Percentiles rank a stretch among this genome's conserved stretches.
phyloP scores from a whole-genome alignment of 805 yeast species.

The Suhomyces canberraensis region DNA sequence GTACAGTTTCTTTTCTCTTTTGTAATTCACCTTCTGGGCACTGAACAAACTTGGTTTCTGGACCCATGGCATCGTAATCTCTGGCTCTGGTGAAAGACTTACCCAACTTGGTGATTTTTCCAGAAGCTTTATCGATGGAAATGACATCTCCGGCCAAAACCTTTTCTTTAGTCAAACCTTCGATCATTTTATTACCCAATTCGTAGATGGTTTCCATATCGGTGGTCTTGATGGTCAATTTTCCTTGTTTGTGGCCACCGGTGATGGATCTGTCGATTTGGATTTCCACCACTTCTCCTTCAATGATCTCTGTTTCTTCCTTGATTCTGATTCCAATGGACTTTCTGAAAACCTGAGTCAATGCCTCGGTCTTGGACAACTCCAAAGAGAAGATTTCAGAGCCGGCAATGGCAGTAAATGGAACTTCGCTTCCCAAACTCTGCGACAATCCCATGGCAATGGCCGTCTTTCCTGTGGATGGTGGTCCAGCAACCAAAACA shows the following conservation, averaged over 20 bases:
- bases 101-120: conserved; percentile 91
- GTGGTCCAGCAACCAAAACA: conserved; percentile 94
- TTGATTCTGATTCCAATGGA: conserved; percentile 93
- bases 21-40: conserved; percentile 99
- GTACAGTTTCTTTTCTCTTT: conserved; percentile 91
- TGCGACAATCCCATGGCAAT: conserved; percentile 91
- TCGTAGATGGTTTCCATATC: conserved; percentile 99
- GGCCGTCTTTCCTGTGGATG: conserved; percentile 98
- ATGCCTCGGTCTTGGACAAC: conserved; percentile 90
- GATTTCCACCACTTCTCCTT: conserved; percentile 98
- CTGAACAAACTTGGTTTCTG: conserved; percentile 95
- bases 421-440: conserved; percentile 73
- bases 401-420: conserved; percentile 93
- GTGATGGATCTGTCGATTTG: conserved; percentile 90
- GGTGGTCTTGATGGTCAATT: conserved; percentile 93
- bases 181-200: conserved; percentile 90
- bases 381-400: conserved; percentile 91
- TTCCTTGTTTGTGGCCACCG: conserved; percentile 98
- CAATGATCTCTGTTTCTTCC: conserved; percentile 95
- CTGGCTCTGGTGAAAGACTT: conserved; percentile 94
- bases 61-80: conserved; percentile 98
- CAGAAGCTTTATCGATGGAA: conserved; percentile 91
- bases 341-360: conserved; percentile 94
- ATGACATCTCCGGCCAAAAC: conserved; percentile 96
- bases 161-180: conserved; percentile 89